Evolutionary conservation across 805 yeast species (phyloP).

Genomic region (Metschnikowia reukaufii): DNA sequence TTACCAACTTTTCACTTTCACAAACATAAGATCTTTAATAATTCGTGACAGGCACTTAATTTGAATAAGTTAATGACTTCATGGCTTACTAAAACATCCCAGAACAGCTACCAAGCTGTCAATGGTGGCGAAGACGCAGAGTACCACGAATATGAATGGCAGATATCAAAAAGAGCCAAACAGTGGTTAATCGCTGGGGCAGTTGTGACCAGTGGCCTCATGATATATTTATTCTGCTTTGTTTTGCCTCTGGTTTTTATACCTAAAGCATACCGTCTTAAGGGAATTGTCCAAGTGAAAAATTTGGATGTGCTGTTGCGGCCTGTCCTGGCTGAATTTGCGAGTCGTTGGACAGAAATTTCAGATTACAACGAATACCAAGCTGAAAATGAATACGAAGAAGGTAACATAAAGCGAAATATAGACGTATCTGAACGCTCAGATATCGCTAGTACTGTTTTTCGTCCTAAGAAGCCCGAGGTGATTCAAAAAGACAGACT

Average conservation of each 20-base stretch:
- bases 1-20: not conserved
- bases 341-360: conserved; percentile 1
- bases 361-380: not conserved
- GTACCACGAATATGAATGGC: conserved; percentile 13
- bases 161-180: conserved; percentile 8
- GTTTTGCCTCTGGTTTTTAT: conserved; percentile 35
- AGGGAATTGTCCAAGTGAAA: conserved; percentile 26
- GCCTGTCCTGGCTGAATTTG: conserved; percentile 22
- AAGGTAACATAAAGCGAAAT: not conserved
- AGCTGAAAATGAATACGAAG: not conserved
- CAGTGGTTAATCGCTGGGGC: conserved; percentile 9
- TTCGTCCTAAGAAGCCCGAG: not conserved
- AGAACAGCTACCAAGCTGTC: conserved; percentile 6
- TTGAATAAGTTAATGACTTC: not conserved
- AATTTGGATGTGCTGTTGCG: conserved; percentile 25
- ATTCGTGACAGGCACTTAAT: not conserved
- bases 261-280: conserved; percentile 31
- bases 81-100: not conserved
- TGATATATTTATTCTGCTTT: conserved; percentile 33
- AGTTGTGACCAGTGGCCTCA: conserved; percentile 11
- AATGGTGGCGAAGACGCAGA: conserved; percentile 9
- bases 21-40: not conserved
- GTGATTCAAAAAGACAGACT: conserved; percentile 41
- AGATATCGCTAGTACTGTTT: no score
- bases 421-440: not conserved